A percentile compares a stretch with the other conserved stretches of the same genome.
Conservation (phyloP, 305 asterid species). For the Fraxinus velutina region DNA sequence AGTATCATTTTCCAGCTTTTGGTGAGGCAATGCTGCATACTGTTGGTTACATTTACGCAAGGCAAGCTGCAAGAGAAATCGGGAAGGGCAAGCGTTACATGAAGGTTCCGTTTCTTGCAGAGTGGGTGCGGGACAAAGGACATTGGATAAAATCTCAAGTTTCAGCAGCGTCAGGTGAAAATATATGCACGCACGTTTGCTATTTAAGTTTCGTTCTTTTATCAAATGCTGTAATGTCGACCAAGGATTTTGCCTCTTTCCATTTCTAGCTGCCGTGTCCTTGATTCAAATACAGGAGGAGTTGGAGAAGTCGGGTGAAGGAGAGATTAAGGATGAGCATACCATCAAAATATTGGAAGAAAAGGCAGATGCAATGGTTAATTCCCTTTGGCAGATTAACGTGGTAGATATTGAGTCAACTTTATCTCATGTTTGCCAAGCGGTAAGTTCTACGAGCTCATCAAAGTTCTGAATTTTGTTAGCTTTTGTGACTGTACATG, state of each 20-base stretch:
- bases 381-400: slow-evolving; percentile 77
- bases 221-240: neutral
- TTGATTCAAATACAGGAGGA: slow-evolving; percentile 64
- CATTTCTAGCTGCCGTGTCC: slow-evolving; percentile 56
- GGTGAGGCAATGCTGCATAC: slow-evolving; percentile 84
- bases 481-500: neutral
- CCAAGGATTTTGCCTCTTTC: neutral
- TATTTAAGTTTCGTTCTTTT: neutral
- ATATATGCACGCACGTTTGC: neutral
- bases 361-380: slow-evolving; percentile 56
- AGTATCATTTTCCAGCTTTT: slow-evolving; percentile 55
- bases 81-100: slow-evolving; percentile 70
- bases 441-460: slow-evolving; percentile 40
- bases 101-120: slow-evolving; percentile 83
- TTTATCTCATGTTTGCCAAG: slow-evolving; percentile 66
- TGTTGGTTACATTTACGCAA: slow-evolving; percentile 75
- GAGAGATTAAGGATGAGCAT: slow-evolving; percentile 49
- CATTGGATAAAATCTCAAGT: slow-evolving; percentile 63
- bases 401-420: slow-evolving; percentile 75
- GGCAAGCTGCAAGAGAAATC: slow-evolving; percentile 81
- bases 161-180: slow-evolving; percentile 48
- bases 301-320: slow-evolving; percentile 52
- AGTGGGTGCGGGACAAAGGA: slow-evolving; percentile 79
- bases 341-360: slow-evolving; percentile 51
- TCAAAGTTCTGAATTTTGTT: neutral